Evolutionary conservation across 805 yeast species (phyloP).

Genomic region (Clavispora fructus): DNA sequence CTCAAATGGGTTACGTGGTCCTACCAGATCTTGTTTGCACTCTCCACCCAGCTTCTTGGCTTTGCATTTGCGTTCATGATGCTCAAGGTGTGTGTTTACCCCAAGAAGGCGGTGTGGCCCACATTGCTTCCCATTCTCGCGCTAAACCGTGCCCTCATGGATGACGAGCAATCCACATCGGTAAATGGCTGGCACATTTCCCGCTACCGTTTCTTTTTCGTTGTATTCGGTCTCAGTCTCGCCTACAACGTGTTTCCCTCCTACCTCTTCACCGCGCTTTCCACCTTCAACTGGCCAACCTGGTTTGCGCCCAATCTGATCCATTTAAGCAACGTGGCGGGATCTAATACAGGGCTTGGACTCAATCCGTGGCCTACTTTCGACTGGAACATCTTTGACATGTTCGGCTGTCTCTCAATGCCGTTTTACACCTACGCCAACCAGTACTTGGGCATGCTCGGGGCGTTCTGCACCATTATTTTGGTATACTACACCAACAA

Average conservation of each 20-base stretch:
- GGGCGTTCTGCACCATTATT: slow-evolving; percentile 30
- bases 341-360: slow-evolving; percentile 35
- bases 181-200: slow-evolving; percentile 40
- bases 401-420: slow-evolving; percentile 35
- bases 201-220: slow-evolving; percentile 34
- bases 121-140: slow-evolving; percentile 40
- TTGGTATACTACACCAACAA: slow-evolving; percentile 42
- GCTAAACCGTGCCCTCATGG: slow-evolving; percentile 36
- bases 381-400: slow-evolving; percentile 39
- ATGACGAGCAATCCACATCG: slow-evolving; percentile 19
- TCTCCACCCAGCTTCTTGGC: slow-evolving; percentile 60
- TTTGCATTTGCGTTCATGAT: slow-evolving; percentile 63
- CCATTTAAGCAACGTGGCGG: slow-evolving; percentile 35
- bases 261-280: slow-evolving; percentile 33
- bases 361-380: slow-evolving; percentile 39
- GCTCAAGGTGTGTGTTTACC: slow-evolving; percentile 48
- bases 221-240: slow-evolving; percentile 29
- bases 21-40: slow-evolving; percentile 47
- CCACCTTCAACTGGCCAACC: slow-evolving; percentile 42
- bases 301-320: slow-evolving; percentile 38
- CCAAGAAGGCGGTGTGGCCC: slow-evolving; percentile 41
- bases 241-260: slow-evolving; percentile 41
- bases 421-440: slow-evolving; percentile 41
- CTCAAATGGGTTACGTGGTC: slow-evolving; percentile 43
- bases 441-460: slow-evolving; percentile 31